Percentiles rank a stretch among this genome's conserved stretches.
These are phyloP conservation scores for Cyberlindnera euphorbiae DNA, from an alignment of 805 yeast species.

Conservation along the genomic window DNA sequence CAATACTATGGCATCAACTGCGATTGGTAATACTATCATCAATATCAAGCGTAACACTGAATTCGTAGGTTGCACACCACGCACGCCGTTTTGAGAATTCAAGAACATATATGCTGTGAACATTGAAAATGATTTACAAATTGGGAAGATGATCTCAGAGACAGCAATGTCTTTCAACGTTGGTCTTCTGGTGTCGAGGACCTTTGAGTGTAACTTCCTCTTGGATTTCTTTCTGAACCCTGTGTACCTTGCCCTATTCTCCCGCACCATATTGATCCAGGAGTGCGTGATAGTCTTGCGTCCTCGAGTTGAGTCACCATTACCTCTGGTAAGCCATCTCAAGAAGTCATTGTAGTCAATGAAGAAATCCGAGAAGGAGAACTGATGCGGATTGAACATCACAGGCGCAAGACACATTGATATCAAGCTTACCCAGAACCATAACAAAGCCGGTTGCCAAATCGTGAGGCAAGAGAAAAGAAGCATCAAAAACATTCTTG, in stretches of 20 bases:
- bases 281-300: slow-evolving; percentile 36
- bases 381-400: slow-evolving; percentile 74
- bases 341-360: slow-evolving; percentile 58
- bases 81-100: slow-evolving; percentile 84
- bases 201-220: slow-evolving; percentile 60
- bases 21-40: slow-evolving; percentile 45
- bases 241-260: slow-evolving; percentile 81
- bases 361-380: slow-evolving; percentile 63
- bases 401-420: slow-evolving; percentile 70
- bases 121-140: slow-evolving; percentile 62
- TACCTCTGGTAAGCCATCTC: slow-evolving; percentile 82
- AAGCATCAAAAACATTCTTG: slow-evolving; percentile 61
- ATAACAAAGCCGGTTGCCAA: slow-evolving; percentile 72
- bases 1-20: slow-evolving; percentile 31
- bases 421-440: slow-evolving; percentile 69
- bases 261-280: slow-evolving; percentile 74
- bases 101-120: slow-evolving; percentile 73
- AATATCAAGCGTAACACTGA: slow-evolving; percentile 59
- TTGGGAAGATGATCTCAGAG: slow-evolving; percentile 75
- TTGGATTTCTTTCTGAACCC: slow-evolving; percentile 76
- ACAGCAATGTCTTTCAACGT: slow-evolving; percentile 71
- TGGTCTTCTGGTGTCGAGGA: slow-evolving; percentile 63
- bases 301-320: slow-evolving; percentile 52
- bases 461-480: slow-evolving; percentile 73
- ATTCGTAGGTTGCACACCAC: slow-evolving; percentile 42